Evolutionary conservation across 371 early-diverging fungal genomes (phyloP).

Genomic region (Funneliformis caledonium): DNA sequence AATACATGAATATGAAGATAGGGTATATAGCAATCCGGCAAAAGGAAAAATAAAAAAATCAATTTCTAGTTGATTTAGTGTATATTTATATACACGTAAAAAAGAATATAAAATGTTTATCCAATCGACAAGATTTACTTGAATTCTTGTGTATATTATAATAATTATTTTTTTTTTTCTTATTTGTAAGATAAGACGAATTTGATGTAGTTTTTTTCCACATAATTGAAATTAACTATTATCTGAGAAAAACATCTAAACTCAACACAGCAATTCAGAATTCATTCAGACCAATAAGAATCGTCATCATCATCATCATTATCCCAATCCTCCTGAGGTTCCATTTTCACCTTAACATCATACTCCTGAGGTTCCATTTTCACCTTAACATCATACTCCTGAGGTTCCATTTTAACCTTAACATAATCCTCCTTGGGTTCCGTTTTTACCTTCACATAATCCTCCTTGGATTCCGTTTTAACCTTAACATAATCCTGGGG

Average conservation of each 20-base stretch:
- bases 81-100: neutral
- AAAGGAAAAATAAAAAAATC: neutral
- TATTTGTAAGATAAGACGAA: too few relatives aligned
- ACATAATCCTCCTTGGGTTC: neutral
- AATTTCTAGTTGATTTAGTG: neutral
- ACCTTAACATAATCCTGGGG: neutral
- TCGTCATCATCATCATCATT: constrained; percentile 1
- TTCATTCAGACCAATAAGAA: neutral
- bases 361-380: neutral
- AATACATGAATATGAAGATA: neutral
- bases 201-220: too few relatives aligned
- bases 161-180: too few relatives aligned
- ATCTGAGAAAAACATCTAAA: neutral
- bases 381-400: neutral
- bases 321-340: neutral
- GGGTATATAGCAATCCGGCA: neutral
- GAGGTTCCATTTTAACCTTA: neutral
- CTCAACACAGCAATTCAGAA: neutral
- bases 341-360: neutral
- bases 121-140: too few relatives aligned
- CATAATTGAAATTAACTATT: neutral
- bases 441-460: neutral
- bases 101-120: neutral
- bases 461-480: neutral
- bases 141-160: too few relatives aligned